phyloP scores from a whole-genome alignment of 2,329 filamentous ascomycete genomes.

The Pseudogymnoascus sp. region DNA sequence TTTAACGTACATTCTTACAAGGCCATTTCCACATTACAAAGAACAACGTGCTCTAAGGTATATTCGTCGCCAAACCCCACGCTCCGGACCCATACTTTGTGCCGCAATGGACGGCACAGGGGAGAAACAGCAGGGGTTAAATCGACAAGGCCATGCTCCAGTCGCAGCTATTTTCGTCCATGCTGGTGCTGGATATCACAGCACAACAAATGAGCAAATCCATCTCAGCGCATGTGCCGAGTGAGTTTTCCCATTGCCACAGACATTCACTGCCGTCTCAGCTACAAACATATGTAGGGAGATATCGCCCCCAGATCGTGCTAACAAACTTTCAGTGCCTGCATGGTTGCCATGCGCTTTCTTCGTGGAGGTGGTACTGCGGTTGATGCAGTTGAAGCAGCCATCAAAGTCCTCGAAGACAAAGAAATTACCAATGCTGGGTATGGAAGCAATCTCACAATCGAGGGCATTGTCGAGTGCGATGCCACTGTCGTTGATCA shows the following conservation, averaged over 20 bases:
- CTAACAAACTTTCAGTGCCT: conserved; percentile 51
- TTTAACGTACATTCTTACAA: background rate
- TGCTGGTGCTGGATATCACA: conserved; percentile 92
- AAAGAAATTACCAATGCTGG: conserved; percentile 95
- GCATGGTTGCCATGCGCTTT: conserved; percentile 73
- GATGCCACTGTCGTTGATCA: conserved; percentile 93
- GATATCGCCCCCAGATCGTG: conserved; percentile 8
- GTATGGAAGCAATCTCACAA: conserved; percentile 87
- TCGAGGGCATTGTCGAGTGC: conserved; percentile 86
- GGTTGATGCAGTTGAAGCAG: conserved; percentile 82
- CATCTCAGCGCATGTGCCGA: conserved; percentile 83
- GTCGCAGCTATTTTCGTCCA: conserved; percentile 85
- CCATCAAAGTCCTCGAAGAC: conserved; percentile 82
- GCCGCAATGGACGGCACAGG: conserved; percentile 24
- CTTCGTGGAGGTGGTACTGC: conserved; percentile 72
- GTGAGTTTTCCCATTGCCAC: conserved; percentile 48
- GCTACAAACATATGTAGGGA: conserved; percentile 10
- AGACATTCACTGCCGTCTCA: background rate
- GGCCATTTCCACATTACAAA: background rate
- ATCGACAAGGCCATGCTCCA: conserved; percentile 10
- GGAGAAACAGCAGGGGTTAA: conserved; percentile 19
- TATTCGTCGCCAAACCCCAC: background rate
- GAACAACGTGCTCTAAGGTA: background rate
- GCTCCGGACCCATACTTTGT: background rate
- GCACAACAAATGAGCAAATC: conserved; percentile 71